Evolutionary conservation across 2,329 filamentous ascomycete genomes (phyloP).

Genomic region (Colletotrichum salicis): DNA sequence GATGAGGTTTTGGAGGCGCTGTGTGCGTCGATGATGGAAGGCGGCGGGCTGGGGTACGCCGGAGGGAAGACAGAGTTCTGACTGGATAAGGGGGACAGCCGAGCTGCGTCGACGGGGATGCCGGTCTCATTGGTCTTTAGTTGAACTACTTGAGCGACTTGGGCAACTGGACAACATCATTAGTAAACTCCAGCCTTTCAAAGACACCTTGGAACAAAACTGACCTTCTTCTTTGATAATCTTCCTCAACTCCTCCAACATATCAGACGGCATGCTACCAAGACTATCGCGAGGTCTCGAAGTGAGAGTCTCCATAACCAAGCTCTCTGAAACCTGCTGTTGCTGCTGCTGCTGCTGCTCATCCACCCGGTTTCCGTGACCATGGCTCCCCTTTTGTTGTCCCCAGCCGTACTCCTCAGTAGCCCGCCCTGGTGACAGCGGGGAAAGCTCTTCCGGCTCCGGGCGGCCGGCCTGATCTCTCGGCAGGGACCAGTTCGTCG

Average conservation of each 20-base stretch:
- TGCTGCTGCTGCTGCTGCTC: neutral
- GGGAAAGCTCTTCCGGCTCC: constrained; percentile 13
- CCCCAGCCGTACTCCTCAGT: constrained; percentile 1
- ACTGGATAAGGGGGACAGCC: neutral
- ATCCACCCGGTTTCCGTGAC: neutral
- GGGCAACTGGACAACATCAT: constrained; percentile 11
- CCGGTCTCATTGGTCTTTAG: constrained; percentile 17
- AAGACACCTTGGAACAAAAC: neutral
- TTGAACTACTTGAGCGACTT: constrained; percentile 25
- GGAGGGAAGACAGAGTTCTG: constrained; percentile 14
- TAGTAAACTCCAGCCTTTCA: neutral
- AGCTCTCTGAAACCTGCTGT: neutral
- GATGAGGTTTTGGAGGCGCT: constrained; percentile 14
- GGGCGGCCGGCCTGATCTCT: neutral
- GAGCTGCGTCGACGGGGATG: constrained; percentile 6
- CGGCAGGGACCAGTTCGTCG: constrained; percentile 9
- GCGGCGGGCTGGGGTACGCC: constrained; percentile 20
- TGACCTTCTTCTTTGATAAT: constrained; percentile 39
- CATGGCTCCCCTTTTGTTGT: constrained; percentile 20
- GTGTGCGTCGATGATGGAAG: neutral
- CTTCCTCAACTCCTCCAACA: constrained; percentile 38
- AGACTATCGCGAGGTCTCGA: constrained; percentile 20
- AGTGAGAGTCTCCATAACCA: neutral
- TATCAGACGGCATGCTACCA: constrained; percentile 31
- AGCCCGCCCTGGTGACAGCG: neutral